Base-by-base conservation (phyloP, 1,139 yeast genomes). In the Suhomyces wounanorum region DNA sequence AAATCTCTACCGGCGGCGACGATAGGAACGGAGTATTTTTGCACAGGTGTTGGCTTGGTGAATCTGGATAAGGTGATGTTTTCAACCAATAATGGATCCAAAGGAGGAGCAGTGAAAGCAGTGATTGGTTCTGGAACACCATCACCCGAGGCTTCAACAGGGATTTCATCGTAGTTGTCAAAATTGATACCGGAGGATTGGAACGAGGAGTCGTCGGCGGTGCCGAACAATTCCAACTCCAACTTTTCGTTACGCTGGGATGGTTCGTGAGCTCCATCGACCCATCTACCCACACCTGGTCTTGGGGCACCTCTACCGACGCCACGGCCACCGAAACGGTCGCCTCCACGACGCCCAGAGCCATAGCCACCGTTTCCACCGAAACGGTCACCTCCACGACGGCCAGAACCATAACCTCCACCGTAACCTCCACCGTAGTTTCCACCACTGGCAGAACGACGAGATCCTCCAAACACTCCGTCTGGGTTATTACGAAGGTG, bases 171-270 rank as follows among this genome's bases (percentile, higher is more conserved):
- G 73, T 95, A 94, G 78, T 90, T 91, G 72, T 94, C 99, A 68
- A 94, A 94, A 79, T 94, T 94, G 75, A 94, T 95, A 79, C 99
- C 99, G 44, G 97, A 89, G 47, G 96, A 86, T 78, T 89, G 97
- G 81, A 85, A 85, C 44, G 72, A 70, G 51, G 90, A 73, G 69
- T 91, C 98, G 50, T 92, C 96, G 46, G 86, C 83, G 48, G 84
- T 84, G 63, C 99, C 99, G 65, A 89, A 95, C 59, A 95, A 79
- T 66, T 90, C 94, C 53, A 79, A 63, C 75, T 94, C 99, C 60
- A 87, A 65, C 54, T 78, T 76, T 65, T 83, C 84, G 69, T 89
- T 88, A 59, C 78, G 79, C 49, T 84, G 81, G 53, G 96, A 90
- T 52, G 96, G 96, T 59, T 84, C 79, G 69, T 94, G 99, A 67